Conservation (phyloP, 768 basidiomycete species). For the Leucogyrophana mollusca region DNA sequence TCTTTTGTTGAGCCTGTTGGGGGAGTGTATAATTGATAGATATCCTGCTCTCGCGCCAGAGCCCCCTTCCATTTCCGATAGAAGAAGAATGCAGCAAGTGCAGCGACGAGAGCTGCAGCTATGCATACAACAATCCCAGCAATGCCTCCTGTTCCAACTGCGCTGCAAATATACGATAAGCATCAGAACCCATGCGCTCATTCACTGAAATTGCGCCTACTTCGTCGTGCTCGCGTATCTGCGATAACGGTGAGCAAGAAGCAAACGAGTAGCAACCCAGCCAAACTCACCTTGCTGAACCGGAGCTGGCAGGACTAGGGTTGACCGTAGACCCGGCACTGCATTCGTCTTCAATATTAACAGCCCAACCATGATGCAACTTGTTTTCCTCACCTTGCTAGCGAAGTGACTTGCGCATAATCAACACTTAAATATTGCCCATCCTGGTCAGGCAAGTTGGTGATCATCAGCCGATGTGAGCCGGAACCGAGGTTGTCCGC, state of each 20-base stretch:
- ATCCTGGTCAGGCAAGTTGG: constrained; percentile 12
- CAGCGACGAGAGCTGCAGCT: not conserved
- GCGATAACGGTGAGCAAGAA: not conserved
- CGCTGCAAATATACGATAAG: not conserved
- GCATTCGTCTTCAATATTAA: not conserved
- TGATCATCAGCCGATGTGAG: constrained; percentile 23
- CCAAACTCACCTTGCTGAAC: not conserved
- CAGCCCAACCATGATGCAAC: not conserved
- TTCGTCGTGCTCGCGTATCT: not conserved
- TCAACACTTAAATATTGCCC: constrained; percentile 18
- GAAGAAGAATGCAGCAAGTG: not conserved
- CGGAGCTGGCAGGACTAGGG: not conserved
- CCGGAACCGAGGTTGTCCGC: constrained; percentile 26
- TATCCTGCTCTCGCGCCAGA: too few species aligned
- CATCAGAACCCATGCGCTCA: not conserved
- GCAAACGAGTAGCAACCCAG: not conserved
- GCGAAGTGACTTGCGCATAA: constrained; percentile 14
- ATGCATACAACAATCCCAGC: not conserved
- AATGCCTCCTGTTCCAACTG: not conserved
- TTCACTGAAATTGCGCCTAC: not conserved
- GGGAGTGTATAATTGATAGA: too few species aligned
- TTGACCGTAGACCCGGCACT: too few species aligned
- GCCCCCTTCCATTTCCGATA: not conserved
- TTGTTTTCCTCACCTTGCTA: not conserved
- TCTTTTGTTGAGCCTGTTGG: too few species aligned